A percentile compares a stretch with the other conserved stretches of the same genome.
These are phyloP conservation scores for Sarocladium kiliense DNA, from an alignment of 2,329 filamentous ascomycete genomes.

Conservation along the genomic window DNA sequence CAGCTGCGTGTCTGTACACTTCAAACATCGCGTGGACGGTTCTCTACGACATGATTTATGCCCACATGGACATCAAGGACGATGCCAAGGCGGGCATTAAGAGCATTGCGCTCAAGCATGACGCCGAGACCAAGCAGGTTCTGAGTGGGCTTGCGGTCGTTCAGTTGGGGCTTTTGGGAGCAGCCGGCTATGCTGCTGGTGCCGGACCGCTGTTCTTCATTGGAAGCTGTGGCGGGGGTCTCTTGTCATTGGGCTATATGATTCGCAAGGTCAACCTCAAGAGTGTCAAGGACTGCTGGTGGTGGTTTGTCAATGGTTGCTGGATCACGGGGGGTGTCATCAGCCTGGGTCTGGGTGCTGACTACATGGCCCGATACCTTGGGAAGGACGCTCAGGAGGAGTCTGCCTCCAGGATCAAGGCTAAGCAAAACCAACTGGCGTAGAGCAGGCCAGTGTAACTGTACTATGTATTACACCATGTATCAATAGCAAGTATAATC, in stretches of 20 bases:
- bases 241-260: constrained; percentile 58
- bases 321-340: constrained; percentile 63
- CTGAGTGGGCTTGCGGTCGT: constrained; percentile 63
- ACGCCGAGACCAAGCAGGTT: constrained; percentile 70
- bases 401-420: background rate
- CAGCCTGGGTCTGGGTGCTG: constrained; percentile 50
- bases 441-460: background rate
- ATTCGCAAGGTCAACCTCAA: constrained; percentile 63
- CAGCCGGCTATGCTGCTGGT: constrained; percentile 62
- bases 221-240: constrained; percentile 61
- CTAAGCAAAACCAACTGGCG: background rate
- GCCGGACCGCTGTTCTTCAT: constrained; percentile 65
- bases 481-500: constrained; percentile 2
- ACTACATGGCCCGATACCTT: constrained; percentile 51
- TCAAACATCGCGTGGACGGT: constrained; percentile 84
- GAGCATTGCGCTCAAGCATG: constrained; percentile 77
- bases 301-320: constrained; percentile 71
- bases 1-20: constrained; percentile 65
- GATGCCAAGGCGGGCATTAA: constrained; percentile 85
- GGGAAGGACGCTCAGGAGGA: background rate
- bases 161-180: constrained; percentile 65
- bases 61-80: constrained; percentile 85
- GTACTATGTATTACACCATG: background rate
- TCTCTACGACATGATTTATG: constrained; percentile 89
- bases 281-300: constrained; percentile 64